Conservation (phyloP, 768 basidiomycete genomes). For the Rhizopogon vesiculosus region DNA sequence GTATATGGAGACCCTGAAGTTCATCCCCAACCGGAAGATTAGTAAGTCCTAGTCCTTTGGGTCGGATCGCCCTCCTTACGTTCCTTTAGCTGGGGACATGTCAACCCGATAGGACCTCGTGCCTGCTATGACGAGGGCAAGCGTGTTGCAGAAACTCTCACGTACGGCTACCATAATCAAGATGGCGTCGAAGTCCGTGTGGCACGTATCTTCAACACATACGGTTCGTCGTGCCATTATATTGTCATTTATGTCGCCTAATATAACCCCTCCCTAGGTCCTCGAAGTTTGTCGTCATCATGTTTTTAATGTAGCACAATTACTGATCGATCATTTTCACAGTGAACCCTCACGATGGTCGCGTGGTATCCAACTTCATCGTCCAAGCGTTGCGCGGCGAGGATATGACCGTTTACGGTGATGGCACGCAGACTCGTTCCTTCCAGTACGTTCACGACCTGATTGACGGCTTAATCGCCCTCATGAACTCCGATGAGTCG, state of each 20-base stretch:
- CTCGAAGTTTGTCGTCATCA: slow-evolving; percentile 49
- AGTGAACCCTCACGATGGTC: slow-evolving; percentile 97
- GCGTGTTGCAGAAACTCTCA: slow-evolving; percentile 96
- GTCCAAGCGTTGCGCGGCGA: slow-evolving; percentile 95
- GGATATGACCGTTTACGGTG: slow-evolving; percentile 96
- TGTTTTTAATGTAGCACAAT: slow-evolving; percentile 1
- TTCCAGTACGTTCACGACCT: slow-evolving; percentile 99
- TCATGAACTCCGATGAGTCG: slow-evolving; percentile 94
- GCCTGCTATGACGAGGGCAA: slow-evolving; percentile 99
- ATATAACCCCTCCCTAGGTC: slow-evolving; percentile 27
- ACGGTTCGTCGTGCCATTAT: slow-evolving; percentile 38
- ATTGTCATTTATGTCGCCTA: background rate
- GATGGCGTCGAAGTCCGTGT: slow-evolving; percentile 95
- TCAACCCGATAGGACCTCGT: slow-evolving; percentile 96
- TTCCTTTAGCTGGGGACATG: slow-evolving; percentile 82
- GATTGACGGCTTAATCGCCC: slow-evolving; percentile 84
- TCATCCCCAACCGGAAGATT: slow-evolving; percentile 94
- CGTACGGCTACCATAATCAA: slow-evolving; percentile 93
- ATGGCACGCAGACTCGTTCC: slow-evolving; percentile 89
- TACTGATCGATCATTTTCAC: slow-evolving; percentile 1
- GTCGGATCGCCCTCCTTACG: slow-evolving; percentile 11
- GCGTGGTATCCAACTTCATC: slow-evolving; percentile 99
- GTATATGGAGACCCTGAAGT: slow-evolving; percentile 98
- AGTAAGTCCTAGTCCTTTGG: slow-evolving; percentile 49
- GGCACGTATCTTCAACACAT: slow-evolving; percentile 98